Conservation (phyloP, 805 yeast species). For the Wickerhamiella galacta region DNA sequence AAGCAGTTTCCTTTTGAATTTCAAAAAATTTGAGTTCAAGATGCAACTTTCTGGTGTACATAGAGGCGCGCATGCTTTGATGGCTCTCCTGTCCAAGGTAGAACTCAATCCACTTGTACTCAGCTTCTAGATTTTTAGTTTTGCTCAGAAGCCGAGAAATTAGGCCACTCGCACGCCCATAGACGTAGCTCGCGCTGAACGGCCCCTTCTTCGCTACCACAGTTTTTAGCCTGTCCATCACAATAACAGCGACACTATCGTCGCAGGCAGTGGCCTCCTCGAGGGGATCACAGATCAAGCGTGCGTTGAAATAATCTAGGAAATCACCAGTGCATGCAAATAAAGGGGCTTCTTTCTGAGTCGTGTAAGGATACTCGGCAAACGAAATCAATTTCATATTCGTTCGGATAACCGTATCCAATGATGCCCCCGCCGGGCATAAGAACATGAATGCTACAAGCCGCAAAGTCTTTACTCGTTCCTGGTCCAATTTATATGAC, state of each 20-base stretch:
- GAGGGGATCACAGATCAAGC: constrained; percentile 9
- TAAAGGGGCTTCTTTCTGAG: constrained; percentile 12
- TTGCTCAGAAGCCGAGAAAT: constrained; percentile 13
- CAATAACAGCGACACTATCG: constrained; percentile 1
- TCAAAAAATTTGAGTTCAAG: constrained; percentile 14
- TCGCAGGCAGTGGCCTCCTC: constrained; percentile 7
- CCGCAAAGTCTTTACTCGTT: constrained; percentile 5
- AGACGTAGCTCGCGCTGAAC: constrained; percentile 13
- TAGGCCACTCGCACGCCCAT: constrained; percentile 13
- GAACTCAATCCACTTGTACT: constrained; percentile 13
- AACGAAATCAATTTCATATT: constrained; percentile 16
- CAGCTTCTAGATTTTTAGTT: constrained; percentile 9
- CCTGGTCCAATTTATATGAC: constrained; percentile 5
- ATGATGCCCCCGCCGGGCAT: constrained; percentile 13
- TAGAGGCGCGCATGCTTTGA: constrained; percentile 11
- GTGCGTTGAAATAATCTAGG: constrained; percentile 12
- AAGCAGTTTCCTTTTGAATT: constrained; percentile 12
- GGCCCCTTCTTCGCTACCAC: no score
- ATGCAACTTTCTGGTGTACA: constrained; percentile 15
- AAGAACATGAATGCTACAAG: constrained; percentile 12
- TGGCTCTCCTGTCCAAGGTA: constrained; percentile 12
- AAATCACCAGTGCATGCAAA: constrained; percentile 9
- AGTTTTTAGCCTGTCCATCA: no score
- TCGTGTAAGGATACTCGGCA: constrained; percentile 9
- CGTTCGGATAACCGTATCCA: constrained; percentile 12